phyloP scores from a whole-genome alignment of 78 protist species.

The Bigelowiella natans region DNA sequence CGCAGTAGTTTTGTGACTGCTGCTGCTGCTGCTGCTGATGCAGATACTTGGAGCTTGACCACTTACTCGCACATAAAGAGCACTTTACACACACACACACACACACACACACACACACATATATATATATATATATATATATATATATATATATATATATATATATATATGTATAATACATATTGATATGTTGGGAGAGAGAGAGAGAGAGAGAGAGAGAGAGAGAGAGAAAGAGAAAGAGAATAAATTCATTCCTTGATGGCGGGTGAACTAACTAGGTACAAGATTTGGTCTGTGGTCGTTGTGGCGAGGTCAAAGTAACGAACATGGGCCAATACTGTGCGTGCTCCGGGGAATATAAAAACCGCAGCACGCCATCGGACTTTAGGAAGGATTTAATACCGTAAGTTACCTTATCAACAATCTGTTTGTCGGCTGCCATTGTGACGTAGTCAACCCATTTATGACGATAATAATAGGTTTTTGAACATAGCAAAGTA shows the following conservation, averaged over 20 bases:
- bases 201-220: too few relatives aligned
- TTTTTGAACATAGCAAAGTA: not conserved
- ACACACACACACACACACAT: not conserved
- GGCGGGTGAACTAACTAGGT: not conserved
- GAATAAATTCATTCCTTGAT: too few relatives aligned
- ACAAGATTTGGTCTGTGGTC: not conserved
- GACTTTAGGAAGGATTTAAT: not conserved
- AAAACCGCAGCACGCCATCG: not conserved
- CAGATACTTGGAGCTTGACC: too few relatives aligned
- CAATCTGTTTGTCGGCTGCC: not conserved
- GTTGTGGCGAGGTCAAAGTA: not conserved
- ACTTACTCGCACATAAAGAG: too few relatives aligned
- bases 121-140: not conserved
- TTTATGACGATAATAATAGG: not conserved
- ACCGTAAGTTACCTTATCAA: not conserved
- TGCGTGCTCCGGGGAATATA: not conserved
- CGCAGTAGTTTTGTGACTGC: too few relatives aligned
- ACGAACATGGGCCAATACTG: not conserved
- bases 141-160: not conserved
- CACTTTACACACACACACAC: not conserved
- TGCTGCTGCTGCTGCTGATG: too few relatives aligned
- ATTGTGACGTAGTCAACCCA: not conserved
- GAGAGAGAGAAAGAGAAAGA: too few relatives aligned
- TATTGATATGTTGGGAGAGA: not conserved
- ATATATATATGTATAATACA: not conserved